phyloP scores from a whole-genome alignment of 2,329 filamentous ascomycete species.

The Alternaria brassicicola region DNA sequence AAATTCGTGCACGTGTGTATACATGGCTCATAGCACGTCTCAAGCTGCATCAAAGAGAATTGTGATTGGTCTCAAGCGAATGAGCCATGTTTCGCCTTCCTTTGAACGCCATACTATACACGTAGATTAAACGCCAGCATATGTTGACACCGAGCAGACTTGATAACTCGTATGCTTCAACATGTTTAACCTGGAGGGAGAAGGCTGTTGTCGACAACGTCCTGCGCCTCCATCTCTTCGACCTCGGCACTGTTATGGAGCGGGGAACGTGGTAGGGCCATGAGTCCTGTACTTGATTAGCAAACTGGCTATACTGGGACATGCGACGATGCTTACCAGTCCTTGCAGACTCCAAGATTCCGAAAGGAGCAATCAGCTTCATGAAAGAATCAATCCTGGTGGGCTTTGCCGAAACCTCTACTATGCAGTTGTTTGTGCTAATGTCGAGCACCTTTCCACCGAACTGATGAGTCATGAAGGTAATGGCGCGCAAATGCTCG shows the following conservation, averaged over 20 bases:
- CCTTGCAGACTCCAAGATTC: constrained; percentile 92
- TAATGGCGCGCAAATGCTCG: constrained; percentile 95
- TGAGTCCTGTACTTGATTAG: constrained; percentile 65
- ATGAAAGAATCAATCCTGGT: constrained; percentile 95
- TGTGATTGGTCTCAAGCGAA: not conserved
- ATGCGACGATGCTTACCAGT: constrained; percentile 64
- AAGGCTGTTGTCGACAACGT: constrained; percentile 92
- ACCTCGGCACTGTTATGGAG: constrained; percentile 77
- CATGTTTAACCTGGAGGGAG: constrained; percentile 79
- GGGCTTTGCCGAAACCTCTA: constrained; percentile 94
- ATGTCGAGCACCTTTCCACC: constrained; percentile 97
- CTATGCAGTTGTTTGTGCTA: constrained; percentile 97
- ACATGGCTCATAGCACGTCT: not conserved
- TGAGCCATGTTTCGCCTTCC: not conserved
- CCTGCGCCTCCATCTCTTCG: constrained; percentile 83
- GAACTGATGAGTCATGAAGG: constrained; percentile 95
- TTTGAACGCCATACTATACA: constrained; percentile 16
- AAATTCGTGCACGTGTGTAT: not conserved
- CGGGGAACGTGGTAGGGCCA: constrained; percentile 94
- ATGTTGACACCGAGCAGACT: constrained; percentile 5
- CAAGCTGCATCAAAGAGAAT: not conserved
- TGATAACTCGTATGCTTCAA: not conserved
- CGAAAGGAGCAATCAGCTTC: constrained; percentile 92
- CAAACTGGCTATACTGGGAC: not conserved
- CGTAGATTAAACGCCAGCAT: constrained; percentile 4